phyloP scores from a whole-genome alignment of 2,329 filamentous ascomycete genomes.

The Trichoderma sp. region DNA sequence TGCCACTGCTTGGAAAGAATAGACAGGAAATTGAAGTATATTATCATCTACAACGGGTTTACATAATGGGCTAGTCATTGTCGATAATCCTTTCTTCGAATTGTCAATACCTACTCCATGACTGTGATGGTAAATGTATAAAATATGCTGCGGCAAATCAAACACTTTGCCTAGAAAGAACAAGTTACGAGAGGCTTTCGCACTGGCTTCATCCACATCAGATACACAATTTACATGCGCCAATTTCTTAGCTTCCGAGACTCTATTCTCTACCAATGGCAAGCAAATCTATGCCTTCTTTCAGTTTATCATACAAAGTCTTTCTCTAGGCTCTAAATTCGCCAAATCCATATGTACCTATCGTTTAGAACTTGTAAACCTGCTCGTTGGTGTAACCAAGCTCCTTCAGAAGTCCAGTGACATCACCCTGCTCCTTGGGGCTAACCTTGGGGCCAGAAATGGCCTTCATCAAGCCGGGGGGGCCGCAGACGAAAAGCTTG shows the following conservation, averaged over 20 bases:
- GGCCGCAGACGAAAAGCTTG: constrained; percentile 96
- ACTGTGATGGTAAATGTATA: not conserved
- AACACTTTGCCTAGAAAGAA: not conserved
- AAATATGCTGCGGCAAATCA: too few species aligned
- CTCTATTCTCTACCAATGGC: constrained; percentile 12
- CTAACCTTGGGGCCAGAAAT: constrained; percentile 88
- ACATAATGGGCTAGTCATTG: not conserved
- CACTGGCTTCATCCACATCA: not conserved
- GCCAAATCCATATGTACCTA: not conserved
- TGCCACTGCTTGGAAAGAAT: not conserved
- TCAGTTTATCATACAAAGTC: constrained; percentile 12
- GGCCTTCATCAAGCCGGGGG: constrained; percentile 89
- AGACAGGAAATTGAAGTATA: not conserved
- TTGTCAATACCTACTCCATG: not conserved
- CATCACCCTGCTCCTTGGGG: constrained; percentile 91
- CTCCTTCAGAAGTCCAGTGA: constrained; percentile 78
- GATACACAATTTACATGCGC: not conserved
- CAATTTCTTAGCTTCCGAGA: constrained; percentile 1
- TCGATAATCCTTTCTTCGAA: not conserved
- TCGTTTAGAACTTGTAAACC: constrained; percentile 84
- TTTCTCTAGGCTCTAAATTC: not conserved
- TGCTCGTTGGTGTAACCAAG: constrained; percentile 72
- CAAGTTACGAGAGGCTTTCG: not conserved
- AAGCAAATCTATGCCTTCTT: constrained; percentile 1
- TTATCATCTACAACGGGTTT: not conserved